A percentile compares a stretch with the other conserved stretches of the same genome.
phyloP scores from a whole-genome alignment of 148 eudicot genomes.

The Rhododendron vialii region DNA sequence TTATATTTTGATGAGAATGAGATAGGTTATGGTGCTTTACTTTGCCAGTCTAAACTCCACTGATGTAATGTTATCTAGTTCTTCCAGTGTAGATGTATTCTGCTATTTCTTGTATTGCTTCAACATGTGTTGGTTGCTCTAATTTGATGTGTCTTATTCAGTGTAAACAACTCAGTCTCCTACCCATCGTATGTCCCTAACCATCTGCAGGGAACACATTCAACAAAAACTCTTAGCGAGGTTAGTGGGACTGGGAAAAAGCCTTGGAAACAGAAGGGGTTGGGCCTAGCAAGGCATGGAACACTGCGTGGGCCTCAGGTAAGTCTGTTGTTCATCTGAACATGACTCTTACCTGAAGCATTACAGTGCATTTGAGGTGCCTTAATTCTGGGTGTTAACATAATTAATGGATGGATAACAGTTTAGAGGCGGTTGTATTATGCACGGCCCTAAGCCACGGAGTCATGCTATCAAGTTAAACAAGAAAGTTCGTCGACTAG shows the following conservation, averaged over 20 bases:
- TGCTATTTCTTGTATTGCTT: background rate
- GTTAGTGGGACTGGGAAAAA: conserved; percentile 96
- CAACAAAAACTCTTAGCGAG: conserved; percentile 94
- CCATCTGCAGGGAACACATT: conserved; percentile 78
- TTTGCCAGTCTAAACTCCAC: background rate
- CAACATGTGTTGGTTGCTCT: background rate
- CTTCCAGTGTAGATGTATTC: background rate
- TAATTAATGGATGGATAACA: conserved; percentile 30
- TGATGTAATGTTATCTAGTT: background rate
- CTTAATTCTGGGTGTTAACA: background rate
- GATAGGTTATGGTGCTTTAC: background rate
- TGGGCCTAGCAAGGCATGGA: conserved; percentile 94
- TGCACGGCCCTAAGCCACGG: conserved; percentile 95
- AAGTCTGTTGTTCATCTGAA: conserved; percentile 3
- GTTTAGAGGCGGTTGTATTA: conserved; percentile 79
- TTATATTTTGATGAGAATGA: background rate
- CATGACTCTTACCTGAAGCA: background rate
- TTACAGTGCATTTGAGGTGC: background rate
- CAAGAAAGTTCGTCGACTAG: conserved; percentile 89
- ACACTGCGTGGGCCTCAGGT: conserved; percentile 87
- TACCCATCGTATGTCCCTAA: background rate
- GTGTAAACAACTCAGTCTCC: background rate
- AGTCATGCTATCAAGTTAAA: conserved; percentile 89
- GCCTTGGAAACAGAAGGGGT: conserved; percentile 82
- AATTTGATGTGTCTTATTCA: background rate